A percentile compares a stretch with the other conserved stretches of the same genome.
Evolutionary conservation across 106 monocot genomes (phyloP).

Genomic region (Dendrobium chrysotoxum): DNA sequence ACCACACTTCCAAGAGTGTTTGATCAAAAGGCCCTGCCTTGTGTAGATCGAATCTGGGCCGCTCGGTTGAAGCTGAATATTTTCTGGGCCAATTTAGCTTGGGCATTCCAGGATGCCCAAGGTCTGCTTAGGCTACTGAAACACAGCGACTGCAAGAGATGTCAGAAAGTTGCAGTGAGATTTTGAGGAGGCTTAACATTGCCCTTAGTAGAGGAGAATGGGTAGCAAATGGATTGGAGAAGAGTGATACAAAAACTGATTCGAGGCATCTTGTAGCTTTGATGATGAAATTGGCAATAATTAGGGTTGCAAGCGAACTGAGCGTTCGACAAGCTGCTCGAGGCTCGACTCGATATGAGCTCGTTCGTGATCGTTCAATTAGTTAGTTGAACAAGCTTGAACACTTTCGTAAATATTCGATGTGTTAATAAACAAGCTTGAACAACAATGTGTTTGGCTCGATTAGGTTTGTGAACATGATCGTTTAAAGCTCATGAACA

Average conservation of each 20-base stretch:
- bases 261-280: background rate
- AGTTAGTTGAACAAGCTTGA: too few species aligned
- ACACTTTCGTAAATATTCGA: too few species aligned
- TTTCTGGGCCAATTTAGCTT: background rate
- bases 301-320: too few species aligned
- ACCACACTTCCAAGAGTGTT: background rate
- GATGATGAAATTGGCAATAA: background rate
- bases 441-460: too few species aligned
- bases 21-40: background rate
- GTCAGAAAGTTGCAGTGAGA: background rate
- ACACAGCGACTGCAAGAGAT: background rate
- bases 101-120: background rate
- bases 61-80: background rate
- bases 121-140: background rate
- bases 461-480: too few species aligned
- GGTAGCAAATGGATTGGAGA: background rate
- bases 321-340: too few species aligned
- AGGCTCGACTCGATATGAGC: too few species aligned
- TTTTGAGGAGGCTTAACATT: background rate
- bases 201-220: background rate
- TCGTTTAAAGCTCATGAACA: too few species aligned
- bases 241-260: background rate
- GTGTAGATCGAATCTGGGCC: background rate
- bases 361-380: too few species aligned
- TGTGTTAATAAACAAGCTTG: too few species aligned